Evolutionary conservation across 441 rosid species (phyloP).

Genomic region (Populus hybrid): DNA sequence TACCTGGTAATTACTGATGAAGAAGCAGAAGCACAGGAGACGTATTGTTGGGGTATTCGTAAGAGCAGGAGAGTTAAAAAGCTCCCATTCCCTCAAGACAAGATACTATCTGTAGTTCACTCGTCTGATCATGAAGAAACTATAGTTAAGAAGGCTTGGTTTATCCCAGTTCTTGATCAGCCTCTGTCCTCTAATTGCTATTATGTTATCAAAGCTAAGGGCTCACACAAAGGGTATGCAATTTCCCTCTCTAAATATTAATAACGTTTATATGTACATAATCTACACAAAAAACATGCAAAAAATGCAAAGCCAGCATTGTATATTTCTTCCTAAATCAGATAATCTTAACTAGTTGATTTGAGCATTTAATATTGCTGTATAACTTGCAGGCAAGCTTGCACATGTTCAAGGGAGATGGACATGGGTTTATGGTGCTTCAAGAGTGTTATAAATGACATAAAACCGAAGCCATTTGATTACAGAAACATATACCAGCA

Average conservation of each 20-base stretch:
- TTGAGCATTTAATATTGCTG: not conserved
- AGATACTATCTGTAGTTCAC: slow-evolving; percentile 43
- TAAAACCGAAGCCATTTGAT: slow-evolving; percentile 37
- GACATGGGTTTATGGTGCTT: slow-evolving; percentile 46
- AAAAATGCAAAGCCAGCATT: no score
- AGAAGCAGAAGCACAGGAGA: slow-evolving; percentile 38
- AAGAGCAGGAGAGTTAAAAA: slow-evolving; percentile 24
- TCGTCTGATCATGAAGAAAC: slow-evolving; percentile 37
- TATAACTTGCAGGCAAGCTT: slow-evolving; percentile 40
- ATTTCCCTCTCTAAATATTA: not conserved
- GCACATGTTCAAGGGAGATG: slow-evolving; percentile 43
- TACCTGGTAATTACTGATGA: slow-evolving; percentile 49
- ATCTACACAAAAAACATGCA: no score
- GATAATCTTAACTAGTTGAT: slow-evolving; percentile 29
- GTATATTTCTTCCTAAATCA: not conserved
- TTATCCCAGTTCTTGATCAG: slow-evolving; percentile 71
- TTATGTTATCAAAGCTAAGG: slow-evolving; percentile 61
- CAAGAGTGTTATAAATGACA: slow-evolving; percentile 32
- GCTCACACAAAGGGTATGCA: slow-evolving; percentile 57
- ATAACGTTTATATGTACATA: no score
- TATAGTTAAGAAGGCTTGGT: slow-evolving; percentile 46
- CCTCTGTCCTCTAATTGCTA: slow-evolving; percentile 70
- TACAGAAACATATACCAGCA: slow-evolving; percentile 49
- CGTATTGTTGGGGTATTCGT: slow-evolving; percentile 48
- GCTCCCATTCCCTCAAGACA: slow-evolving; percentile 65